These are phyloP conservation scores for Dendrobium catenatum DNA, from an alignment of 106 monocot species.

Conservation along the genomic window DNA sequence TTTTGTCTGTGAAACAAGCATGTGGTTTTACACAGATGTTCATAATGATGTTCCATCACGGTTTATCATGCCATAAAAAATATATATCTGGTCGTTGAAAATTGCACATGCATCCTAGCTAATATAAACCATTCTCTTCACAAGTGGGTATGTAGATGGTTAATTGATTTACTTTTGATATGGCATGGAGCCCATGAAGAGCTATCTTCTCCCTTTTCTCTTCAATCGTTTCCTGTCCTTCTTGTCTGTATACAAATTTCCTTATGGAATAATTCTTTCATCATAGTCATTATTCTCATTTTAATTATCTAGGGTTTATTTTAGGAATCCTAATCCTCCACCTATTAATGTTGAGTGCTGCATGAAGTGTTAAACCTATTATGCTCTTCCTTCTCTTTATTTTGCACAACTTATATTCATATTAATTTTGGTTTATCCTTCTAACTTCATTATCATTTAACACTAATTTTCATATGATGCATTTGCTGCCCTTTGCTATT, in stretches of 20 bases:
- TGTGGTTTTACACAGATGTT: too few species aligned
- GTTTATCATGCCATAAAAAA: too few species aligned
- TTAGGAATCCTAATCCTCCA: neutral
- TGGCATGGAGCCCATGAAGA: neutral
- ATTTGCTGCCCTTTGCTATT: neutral
- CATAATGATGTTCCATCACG: too few species aligned
- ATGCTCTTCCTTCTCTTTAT: neutral
- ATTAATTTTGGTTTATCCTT: neutral
- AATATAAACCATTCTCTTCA: neutral
- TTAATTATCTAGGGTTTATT: neutral
- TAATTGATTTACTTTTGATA: too few species aligned
- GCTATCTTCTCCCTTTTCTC: neutral
- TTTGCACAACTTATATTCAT: neutral
- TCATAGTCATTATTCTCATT: neutral
- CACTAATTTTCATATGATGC: neutral
- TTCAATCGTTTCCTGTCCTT: neutral
- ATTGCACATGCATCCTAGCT: too few species aligned
- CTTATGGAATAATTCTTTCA: neutral
- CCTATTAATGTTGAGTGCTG: neutral
- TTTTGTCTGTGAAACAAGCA: too few species aligned
- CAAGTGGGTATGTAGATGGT: neutral
- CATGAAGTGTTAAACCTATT: neutral
- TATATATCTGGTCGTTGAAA: too few species aligned
- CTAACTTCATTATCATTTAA: neutral
- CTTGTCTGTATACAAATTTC: neutral